Evolutionary conservation across 306 rosid genomes (phyloP).

Genomic region (Casuarina glauca): DNA sequence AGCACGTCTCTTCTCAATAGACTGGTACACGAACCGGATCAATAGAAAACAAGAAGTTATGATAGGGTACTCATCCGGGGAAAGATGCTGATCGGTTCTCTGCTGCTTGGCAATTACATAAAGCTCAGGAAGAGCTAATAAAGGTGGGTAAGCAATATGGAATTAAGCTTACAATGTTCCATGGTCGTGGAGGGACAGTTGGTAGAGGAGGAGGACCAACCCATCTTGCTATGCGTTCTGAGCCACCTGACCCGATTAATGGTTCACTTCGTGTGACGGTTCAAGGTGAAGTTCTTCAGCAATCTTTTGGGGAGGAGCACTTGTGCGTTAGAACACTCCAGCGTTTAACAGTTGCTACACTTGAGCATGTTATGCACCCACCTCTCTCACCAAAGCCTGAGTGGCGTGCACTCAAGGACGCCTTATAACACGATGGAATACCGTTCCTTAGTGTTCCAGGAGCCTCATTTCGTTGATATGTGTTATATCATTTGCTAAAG

Average conservation of each 20-base stretch:
- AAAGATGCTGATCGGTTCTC: conserved; percentile 98
- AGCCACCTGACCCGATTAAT: conserved; percentile 53
- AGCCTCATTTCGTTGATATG: too few species aligned
- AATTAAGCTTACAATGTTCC: conserved; percentile 91
- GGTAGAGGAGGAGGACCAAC: conserved; percentile 99
- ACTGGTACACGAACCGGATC: conserved; percentile 87
- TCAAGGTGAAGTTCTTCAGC: conserved; percentile 96
- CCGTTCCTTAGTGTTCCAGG: too few species aligned
- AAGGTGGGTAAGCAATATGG: conserved; percentile 80
- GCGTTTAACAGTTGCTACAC: conserved; percentile 50
- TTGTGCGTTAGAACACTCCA: conserved; percentile 91
- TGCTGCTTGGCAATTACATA: conserved; percentile 87
- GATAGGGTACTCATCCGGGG: conserved; percentile 97
- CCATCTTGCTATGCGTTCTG: conserved; percentile 94
- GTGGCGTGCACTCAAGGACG: conserved; percentile 86
- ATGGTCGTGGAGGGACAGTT: conserved; percentile 65
- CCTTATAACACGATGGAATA: too few species aligned
- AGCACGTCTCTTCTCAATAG: conserved; percentile 84
- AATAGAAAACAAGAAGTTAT: conserved; percentile 96
- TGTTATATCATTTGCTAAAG: too few species aligned
- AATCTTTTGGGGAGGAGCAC: conserved; percentile 86
- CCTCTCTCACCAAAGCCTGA: conserved; percentile 83
- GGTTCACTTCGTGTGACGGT: conserved; percentile 51
- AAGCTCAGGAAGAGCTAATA: conserved; percentile 33
- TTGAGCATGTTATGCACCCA: conserved; percentile 4